Evolutionary conservation across 306 rosid species (phyloP), one percentile per base, ranked within the genome.

Genomic region (Echinosophora koreensis): DNA sequence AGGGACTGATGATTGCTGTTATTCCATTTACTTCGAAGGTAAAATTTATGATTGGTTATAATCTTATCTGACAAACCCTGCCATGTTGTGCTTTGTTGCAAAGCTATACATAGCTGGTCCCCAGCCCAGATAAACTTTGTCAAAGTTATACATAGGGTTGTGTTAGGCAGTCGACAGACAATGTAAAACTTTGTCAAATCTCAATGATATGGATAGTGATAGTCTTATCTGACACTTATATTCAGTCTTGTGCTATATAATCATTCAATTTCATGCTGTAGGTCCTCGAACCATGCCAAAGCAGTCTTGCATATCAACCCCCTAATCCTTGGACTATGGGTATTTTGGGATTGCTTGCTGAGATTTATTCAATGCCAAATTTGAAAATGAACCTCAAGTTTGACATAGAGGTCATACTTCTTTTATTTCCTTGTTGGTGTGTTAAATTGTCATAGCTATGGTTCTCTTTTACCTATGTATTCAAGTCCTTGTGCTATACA

Each of bases 241-340:
- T 62, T 79, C 52, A 28, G 13, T 66, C 42, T 34, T 37, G 58
- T 57, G 41, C 41, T 80, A 17, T 38, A 75, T 76, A 69, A 59
- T 39, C 15, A 4, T 57, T 64, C 47, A 50, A 73, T 75, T 73
- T 66, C 17, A 55, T 78, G 72, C 39, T 87, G 80, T 87, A 96
- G 99, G 62, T 93, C 76, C 86, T 96, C 52, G 98, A 96, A 85
- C 98, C 99, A 57, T 96, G 99, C 77, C 96, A 89, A 78, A 91
- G 67, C 76, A 96, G 99, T 86, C 84, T 91, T 77, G 99, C 99
- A 1, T 96, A 96, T 81, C 98, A 91, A 78, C 99, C 99, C 17
- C 99, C 99, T 18, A 96, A 96, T 81, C 99, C 99, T 62, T 96
- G 99, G 99, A 93, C 99, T 56, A 91, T 96, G 99, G 98, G 99